Base-by-base conservation (phyloP, 192 early-diverging fungal genomes). In the Gamsiella multidivaricata region DNA sequence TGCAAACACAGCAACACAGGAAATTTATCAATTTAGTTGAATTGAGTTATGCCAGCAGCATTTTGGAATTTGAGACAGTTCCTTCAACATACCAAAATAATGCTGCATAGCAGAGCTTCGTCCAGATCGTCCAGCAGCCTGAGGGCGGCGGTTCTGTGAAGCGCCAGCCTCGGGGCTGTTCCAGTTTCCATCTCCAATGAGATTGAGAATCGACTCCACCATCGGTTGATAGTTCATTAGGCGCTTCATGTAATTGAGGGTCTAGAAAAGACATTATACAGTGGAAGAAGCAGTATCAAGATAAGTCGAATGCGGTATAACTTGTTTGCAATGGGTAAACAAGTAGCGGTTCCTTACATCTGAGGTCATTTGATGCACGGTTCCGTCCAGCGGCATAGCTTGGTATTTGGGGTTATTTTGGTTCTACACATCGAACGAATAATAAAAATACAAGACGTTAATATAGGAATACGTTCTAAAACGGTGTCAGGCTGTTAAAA, bases 291-390 rank as follows among this genome's bases (percentile, higher is more conserved):
- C n/a, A 34, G 53, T 33, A 11, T 54, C 10, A 33, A 32, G 6
- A 17, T 22, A 29, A n/a, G 32, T 36, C 22, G 34, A 26, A 14
- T 26, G 1, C 10, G 18, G 26, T 31, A 0, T 18, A 7, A 10
- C 8, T 41, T 41, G 39, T 41, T 31, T 17, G 33, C 11, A 54
- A 46, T 12, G 23, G 5, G 18, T 37, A 15, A 39, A 0, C 10
- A 58, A 20, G 29, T 0, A 10, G 18, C 5, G 1, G 20, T 20
- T 33, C 14, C 88, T 68, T 86, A 92, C 93, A 75, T 87, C 90
- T 70, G 88, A 92, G 0, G 93, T 91, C 31, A 94, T 70, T 81
- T 96, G 94, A 65, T 93, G 89, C 3, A 96, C 91, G 36, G 93
- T 94, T 59, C 93, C 94, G 74, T 96, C 94, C 28, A 72, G 76